Conservation (phyloP, 192 early-diverging fungal species). For the Podila minutissima region DNA sequence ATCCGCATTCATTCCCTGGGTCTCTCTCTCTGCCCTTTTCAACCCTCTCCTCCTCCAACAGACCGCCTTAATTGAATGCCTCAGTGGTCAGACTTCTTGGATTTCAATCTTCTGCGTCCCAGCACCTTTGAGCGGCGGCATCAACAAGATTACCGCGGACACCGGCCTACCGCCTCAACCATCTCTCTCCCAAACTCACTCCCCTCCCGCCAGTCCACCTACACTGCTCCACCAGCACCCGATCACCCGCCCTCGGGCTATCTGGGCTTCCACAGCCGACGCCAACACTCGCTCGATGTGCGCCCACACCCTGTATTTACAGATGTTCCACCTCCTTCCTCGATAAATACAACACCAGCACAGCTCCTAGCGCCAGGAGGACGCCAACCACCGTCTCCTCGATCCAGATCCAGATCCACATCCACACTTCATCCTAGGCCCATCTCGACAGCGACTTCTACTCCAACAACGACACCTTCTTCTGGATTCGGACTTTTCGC, state of each 20-base stretch:
- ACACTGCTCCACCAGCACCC: not conserved
- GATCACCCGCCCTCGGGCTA: not conserved
- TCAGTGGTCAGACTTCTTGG: conserved; percentile 11
- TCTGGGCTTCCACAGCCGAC: not conserved
- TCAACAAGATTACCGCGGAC: not conserved
- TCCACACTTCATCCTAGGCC: not conserved
- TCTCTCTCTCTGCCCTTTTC: not conserved
- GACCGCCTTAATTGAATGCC: conserved; percentile 3
- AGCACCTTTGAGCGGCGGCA: conserved; percentile 18
- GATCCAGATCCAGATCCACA: not conserved
- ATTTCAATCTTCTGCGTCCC: conserved; percentile 15
- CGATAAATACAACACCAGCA: not conserved
- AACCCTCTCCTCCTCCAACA: not conserved
- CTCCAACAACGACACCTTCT: not conserved
- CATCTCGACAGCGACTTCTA: not conserved
- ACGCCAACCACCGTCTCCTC: not conserved
- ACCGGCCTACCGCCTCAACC: not conserved
- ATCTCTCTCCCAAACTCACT: conserved; percentile 2
- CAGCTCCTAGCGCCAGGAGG: not conserved
- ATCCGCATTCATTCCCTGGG: not conserved
- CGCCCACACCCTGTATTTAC: not conserved
- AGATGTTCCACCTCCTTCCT: not conserved
- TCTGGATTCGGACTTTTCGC: not conserved
- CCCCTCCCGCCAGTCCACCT: not conserved
- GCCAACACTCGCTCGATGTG: not conserved